Percentiles rank a stretch among this genome's conserved stretches.
These are phyloP conservation scores for Dalechampia spathulata DNA, from an alignment of 441 rosid species.

Conservation along the genomic window DNA sequence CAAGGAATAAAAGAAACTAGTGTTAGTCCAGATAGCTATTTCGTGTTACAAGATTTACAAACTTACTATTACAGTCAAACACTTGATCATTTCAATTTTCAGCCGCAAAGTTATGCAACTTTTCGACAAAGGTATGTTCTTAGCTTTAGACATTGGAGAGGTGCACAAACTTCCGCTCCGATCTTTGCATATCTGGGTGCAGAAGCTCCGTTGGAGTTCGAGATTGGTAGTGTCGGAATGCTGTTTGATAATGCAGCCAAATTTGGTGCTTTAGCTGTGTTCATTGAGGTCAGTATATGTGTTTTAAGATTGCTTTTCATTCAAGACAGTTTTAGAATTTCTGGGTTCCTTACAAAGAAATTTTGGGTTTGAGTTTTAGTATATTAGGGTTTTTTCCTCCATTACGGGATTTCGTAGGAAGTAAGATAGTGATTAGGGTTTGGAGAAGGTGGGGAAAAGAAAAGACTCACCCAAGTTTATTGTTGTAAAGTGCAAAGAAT, in stretches of 20 bases:
- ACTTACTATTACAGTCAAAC: constrained; percentile 15
- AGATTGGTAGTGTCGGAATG: constrained; percentile 3
- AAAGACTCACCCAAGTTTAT: no score
- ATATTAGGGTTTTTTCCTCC: no score
- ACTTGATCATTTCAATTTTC: constrained; percentile 25
- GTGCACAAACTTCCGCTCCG: constrained; percentile 11
- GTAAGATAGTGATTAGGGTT: no score
- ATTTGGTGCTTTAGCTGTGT: constrained; percentile 21
- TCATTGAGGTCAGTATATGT: constrained; percentile 21
- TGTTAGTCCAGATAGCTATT: not conserved
- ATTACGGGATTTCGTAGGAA: no score
- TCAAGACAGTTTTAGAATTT: no score
- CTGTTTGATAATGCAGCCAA: constrained; percentile 17
- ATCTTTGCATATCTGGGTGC: constrained; percentile 24
- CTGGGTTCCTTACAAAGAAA: no score
- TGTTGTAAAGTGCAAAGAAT: no score
- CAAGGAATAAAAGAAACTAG: not conserved
- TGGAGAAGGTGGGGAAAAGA: no score
- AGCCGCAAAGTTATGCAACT: constrained; percentile 20
- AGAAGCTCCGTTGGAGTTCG: constrained; percentile 12
- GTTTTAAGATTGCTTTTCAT: no score
- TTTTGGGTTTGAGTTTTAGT: no score
- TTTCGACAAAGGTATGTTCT: constrained; percentile 24
- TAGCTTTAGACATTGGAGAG: constrained; percentile 18
- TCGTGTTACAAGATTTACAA: not conserved